Conservation (phyloP, 208 protist genomes). For the Trichomonas tenax region DNA sequence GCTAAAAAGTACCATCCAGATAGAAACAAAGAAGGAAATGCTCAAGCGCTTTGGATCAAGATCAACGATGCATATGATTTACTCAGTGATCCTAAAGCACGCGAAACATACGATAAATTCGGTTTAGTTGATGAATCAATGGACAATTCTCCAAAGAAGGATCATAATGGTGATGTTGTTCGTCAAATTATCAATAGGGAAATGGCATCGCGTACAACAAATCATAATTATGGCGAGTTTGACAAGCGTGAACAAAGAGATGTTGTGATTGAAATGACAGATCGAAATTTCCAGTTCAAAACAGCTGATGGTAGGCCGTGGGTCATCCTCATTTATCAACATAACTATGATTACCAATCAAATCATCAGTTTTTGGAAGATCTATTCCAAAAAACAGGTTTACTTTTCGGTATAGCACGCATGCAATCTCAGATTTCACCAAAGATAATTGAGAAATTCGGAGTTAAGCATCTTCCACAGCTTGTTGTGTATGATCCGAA, state of each 20-base stretch:
- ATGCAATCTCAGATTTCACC: neutral
- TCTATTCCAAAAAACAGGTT: constrained; percentile 6
- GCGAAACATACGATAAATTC: neutral
- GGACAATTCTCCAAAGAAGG: neutral
- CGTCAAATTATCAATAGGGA: neutral
- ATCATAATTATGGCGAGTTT: neutral
- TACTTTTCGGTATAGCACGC: neutral
- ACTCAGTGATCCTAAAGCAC: neutral
- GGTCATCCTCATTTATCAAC: neutral
- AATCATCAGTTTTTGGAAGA: neutral
- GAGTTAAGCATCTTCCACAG: neutral
- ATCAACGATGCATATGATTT: constrained; percentile 4
- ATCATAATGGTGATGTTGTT: neutral
- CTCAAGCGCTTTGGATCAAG: neutral
- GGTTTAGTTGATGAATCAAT: neutral
- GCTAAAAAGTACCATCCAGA: neutral
- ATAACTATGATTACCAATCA: neutral
- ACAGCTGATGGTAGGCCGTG: neutral
- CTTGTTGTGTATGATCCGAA: neutral
- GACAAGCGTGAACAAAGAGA: neutral
- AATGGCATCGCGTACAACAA: neutral
- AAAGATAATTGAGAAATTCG: neutral
- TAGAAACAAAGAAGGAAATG: neutral
- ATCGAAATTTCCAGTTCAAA: neutral
- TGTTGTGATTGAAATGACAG: neutral